These are phyloP conservation scores for Bipolaris zeicola DNA, from an alignment of 2,329 filamentous ascomycete genomes.

Conservation along the genomic window DNA sequence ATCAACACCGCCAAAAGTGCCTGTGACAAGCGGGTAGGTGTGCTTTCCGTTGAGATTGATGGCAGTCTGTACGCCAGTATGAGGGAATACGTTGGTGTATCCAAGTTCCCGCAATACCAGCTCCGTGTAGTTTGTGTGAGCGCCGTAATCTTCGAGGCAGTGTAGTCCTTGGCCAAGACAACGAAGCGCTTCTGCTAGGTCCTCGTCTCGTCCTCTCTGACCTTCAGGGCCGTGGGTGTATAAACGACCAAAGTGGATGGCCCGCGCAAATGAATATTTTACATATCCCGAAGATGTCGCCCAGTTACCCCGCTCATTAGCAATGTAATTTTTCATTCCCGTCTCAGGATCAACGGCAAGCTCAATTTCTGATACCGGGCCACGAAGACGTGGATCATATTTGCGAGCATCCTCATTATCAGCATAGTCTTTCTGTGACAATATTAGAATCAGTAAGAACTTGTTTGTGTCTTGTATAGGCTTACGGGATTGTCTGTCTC, in stretches of 20 bases:
- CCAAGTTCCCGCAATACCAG: conserved; percentile 59
- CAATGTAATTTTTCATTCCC: conserved; percentile 99
- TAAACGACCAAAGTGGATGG: conserved; percentile 56
- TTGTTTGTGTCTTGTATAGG: background rate
- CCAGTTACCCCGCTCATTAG: conserved; percentile 86
- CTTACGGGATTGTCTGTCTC: conserved; percentile 35
- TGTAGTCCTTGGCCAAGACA: conserved; percentile 60
- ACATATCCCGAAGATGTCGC: conserved; percentile 89
- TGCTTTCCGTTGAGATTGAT: conserved; percentile 55
- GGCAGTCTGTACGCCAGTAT: conserved; percentile 55
- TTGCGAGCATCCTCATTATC: conserved; percentile 81
- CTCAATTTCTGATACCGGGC: conserved; percentile 65
- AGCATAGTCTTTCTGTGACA: conserved; percentile 46
- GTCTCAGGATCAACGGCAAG: conserved; percentile 53
- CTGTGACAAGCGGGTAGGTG: conserved; percentile 59
- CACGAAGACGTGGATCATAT: conserved; percentile 80
- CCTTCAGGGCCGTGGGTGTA: conserved; percentile 53
- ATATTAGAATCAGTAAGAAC: background rate
- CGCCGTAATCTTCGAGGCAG: conserved; percentile 61
- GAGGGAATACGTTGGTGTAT: conserved; percentile 58
- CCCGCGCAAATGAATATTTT: conserved; percentile 54
- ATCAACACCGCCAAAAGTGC: conserved; percentile 60
- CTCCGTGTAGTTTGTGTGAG: conserved; percentile 62
- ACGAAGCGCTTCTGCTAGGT: conserved; percentile 56
- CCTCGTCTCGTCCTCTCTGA: conserved; percentile 50